Base-by-base conservation (phyloP, 1,284 basidiomycete species). In the Marasmius sp. region DNA sequence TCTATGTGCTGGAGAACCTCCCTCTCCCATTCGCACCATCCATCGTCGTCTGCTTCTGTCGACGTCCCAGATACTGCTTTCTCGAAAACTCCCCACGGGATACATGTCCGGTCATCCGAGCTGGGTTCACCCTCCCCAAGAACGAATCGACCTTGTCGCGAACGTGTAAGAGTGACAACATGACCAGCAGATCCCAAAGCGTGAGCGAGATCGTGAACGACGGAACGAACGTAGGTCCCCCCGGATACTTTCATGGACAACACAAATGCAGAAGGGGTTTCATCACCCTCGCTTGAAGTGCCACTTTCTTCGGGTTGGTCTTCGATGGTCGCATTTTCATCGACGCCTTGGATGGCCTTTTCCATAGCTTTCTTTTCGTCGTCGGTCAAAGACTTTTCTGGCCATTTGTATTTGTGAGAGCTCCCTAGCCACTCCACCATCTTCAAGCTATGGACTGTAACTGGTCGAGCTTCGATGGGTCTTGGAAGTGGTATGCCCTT, bases 151-250 rank as follows among this genome's bases (percentile, higher is more conserved):
- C 94, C 93, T 80, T 98, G 95, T 41, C 92, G 84, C 18, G 89
- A 89, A 22, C 96, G 86, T 12, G 88, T 92, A 62, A 98, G 82
- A 12, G 91, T 93, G 53, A 96, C 94, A 58, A 98, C 94, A 72
- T 96, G 94, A 0, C 94, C 95, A 4, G 92, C 92, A 48, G 91
- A 93, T 1, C 88, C 92, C 22, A 98, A 74, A 0, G 88, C 85
- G 65, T 89, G 86, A 8, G 91, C 93, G 20, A 98, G 82, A 73
- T 98, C 95, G 72, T 98, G 94, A 51, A 95, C 90, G 66, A 97
- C 89, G 1, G 90, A 93, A 56, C 95, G 89, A 52, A 98, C 95
- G 70, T 98, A 98, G n/a, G 95, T 98, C 27, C 95, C 95, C n/a
- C 92, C 92, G 16, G 93, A 94, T 8, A 97, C 96, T 61, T 84